Base-by-base conservation (phyloP, 495 filamentous ascomycete genomes). In the Penicillium pancosmium region DNA sequence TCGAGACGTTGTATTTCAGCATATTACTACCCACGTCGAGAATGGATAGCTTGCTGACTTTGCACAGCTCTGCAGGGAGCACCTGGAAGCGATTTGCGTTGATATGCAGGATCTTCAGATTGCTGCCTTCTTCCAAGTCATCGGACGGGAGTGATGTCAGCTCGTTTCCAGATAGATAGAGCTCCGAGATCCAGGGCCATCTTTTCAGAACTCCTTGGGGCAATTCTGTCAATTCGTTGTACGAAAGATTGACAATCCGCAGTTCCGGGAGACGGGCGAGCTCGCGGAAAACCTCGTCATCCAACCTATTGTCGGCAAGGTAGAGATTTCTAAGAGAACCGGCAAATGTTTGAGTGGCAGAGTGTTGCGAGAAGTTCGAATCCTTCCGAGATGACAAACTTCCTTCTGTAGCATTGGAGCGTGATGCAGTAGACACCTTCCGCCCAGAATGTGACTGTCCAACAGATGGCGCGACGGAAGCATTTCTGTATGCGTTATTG, bases 1-100 rank as follows among this genome's bases (percentile, higher is more conserved):
- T 99, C 25, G 92, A 94, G 35, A 99, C 93, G 68, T 99, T 99
- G 79, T 99, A 99, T 71, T 97, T 99, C 47, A 99, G 81, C n/a
- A 82, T 83, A 65, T 99, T 99, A 79, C 90, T 97, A 53, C 93
- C 93, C 61, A 94, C 93, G 74, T 99, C 94, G 40, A 99, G 79
- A 21, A 96, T 88, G 9, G 93, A 81, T 25, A 97, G 82, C 73
- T 93, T 95, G 70, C 90, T 87, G 16, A 97, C 91, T 72, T 97
- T 93, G 52, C 91, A 94, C 33, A 99, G 86, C 70, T 99, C 94
- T 2, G 94, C 95, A 1, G 94, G 95, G 2, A 99, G 82, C 25
- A 93, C 93, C 63, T 96, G 95, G 68, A 99, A 99, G 69, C 96
- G 92, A 73, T 99, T 99, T 56, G 86, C 86, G 71, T 99, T 99